Evolutionary conservation across 768 basidiomycete species (phyloP), one percentile per base, ranked within the genome.

Genomic region (Xerocomellus amylosporus): DNA sequence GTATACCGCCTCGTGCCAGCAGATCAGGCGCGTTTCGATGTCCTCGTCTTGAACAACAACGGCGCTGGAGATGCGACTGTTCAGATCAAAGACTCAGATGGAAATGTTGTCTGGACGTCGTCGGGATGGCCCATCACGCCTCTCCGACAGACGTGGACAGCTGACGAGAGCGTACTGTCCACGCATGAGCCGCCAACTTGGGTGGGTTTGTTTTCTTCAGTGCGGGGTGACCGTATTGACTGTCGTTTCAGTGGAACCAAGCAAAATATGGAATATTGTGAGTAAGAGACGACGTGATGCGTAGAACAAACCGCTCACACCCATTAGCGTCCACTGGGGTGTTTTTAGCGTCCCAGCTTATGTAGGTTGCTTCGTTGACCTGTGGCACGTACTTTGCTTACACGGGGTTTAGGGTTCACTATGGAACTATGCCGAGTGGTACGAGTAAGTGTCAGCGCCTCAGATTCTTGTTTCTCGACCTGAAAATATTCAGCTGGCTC

Each of bases 191-290:
- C 79, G 2, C 84, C 83, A 0, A 71, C 71, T 24, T 85, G 83
- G 83, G 81, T 81, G 46, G 24, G 73, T 63, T 28, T 36, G 8
- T 54, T 44, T 14, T 36, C 22, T 4, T 39, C 4, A 8, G 3
- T 38, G 48, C 39, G 2, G 8, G 20, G 34, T 19, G 24, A 26
- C 31, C 13, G 7, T 28, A 24, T 37, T 59, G 42, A 58, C 19
- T 39, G 17, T 36, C 13, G 36, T 40, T 49, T 17, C 19, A 81
- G 80, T 84, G 76, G 75, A 76, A 70, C 53, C 69, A 74, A 34
- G 79, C 77, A 14, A 84, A 83, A 63, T 82, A 73, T 58, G 82
- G 82, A 10, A 82, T 82, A 17, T 82, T 81, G 81, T 82, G 56
- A 63, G 78, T 58, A 30, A 8, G 33, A 46, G 19, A 42, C 42